Evolutionary conservation across 805 yeast species (phyloP).

Genomic region (Ogataea paradorogensis): DNA sequence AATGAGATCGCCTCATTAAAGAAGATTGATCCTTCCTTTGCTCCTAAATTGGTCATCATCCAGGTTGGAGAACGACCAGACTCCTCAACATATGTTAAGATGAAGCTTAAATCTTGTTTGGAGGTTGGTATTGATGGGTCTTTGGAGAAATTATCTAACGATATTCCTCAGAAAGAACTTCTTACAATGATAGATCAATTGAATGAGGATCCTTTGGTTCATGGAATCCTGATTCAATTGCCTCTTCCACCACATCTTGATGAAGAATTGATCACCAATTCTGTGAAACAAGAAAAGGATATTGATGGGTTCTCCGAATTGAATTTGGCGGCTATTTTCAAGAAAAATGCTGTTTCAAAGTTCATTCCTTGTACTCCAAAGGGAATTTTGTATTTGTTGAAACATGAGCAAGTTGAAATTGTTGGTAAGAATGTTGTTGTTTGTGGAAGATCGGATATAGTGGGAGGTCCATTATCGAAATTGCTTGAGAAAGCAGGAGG

Average conservation of each 20-base stretch:
- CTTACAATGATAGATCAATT: constrained; percentile 57
- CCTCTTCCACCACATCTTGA: constrained; percentile 82
- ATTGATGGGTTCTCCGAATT: constrained; percentile 92
- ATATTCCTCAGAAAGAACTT: constrained; percentile 56
- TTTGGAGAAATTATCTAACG: constrained; percentile 61
- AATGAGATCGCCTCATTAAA: constrained; percentile 48
- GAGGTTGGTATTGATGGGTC: constrained; percentile 76
- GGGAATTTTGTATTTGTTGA: constrained; percentile 81
- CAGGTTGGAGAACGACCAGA: constrained; percentile 93
- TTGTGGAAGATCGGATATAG: constrained; percentile 92
- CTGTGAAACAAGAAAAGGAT: constrained; percentile 81
- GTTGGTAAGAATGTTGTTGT: constrained; percentile 88
- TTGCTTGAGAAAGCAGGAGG: constrained; percentile 75
- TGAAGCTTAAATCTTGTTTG: constrained; percentile 86
- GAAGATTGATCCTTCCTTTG: constrained; percentile 45
- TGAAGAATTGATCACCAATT: constrained; percentile 75
- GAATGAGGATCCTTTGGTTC: constrained; percentile 72
- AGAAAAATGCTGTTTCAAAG: constrained; percentile 77
- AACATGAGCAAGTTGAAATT: constrained; percentile 61
- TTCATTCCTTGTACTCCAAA: constrained; percentile 95
- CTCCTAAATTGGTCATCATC: constrained; percentile 75
- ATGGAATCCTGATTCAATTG: constrained; percentile 86
- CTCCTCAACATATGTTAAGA: constrained; percentile 84
- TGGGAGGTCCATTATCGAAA: constrained; percentile 90
- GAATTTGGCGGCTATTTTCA: constrained; percentile 87